Percentiles rank a stretch among this genome's conserved stretches.
Evolutionary conservation across 2,329 filamentous ascomycete genomes (phyloP).

Genomic region (Keithomyces neogunnii): DNA sequence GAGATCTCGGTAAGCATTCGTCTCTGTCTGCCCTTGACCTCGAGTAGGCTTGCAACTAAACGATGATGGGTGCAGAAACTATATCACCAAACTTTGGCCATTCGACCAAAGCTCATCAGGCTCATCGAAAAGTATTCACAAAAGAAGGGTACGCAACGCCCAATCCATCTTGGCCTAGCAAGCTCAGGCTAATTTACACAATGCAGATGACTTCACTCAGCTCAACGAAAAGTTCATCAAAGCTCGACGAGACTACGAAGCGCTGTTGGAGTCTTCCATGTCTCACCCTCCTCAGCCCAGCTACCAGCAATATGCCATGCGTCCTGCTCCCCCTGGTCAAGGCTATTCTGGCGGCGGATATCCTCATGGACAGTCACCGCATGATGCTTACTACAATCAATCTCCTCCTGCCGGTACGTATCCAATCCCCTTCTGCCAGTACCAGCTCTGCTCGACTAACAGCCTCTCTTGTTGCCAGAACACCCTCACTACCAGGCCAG

Average conservation of each 20-base stretch:
- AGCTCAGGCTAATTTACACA: not conserved
- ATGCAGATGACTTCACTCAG: slow-evolving; percentile 88
- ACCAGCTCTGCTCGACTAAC: slow-evolving; percentile 9
- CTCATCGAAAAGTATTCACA: slow-evolving; percentile 98
- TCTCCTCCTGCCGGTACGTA: slow-evolving; percentile 31
- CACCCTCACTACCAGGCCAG: slow-evolving; percentile 38
- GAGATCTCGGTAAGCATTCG: slow-evolving; percentile 67
- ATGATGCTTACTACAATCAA: slow-evolving; percentile 61
- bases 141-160: slow-evolving; percentile 67
- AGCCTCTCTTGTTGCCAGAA: slow-evolving; percentile 21
- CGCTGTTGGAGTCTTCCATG: slow-evolving; percentile 94
- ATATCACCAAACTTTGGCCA: slow-evolving; percentile 90
- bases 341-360: slow-evolving; percentile 35
- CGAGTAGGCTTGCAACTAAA: not conserved
- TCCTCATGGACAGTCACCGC: slow-evolving; percentile 34
- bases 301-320: slow-evolving; percentile 61
- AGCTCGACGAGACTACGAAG: slow-evolving; percentile 90
- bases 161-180: not conserved
- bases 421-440: not conserved
- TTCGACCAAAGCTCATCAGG: slow-evolving; percentile 94
- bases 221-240: slow-evolving; percentile 99
- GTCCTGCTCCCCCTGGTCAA: slow-evolving; percentile 38
- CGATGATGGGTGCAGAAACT: slow-evolving; percentile 41
- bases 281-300: slow-evolving; percentile 75
- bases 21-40: not conserved